Base-by-base conservation (phyloP, 306 rosid genomes). In the Sesbania bispinosa region DNA sequence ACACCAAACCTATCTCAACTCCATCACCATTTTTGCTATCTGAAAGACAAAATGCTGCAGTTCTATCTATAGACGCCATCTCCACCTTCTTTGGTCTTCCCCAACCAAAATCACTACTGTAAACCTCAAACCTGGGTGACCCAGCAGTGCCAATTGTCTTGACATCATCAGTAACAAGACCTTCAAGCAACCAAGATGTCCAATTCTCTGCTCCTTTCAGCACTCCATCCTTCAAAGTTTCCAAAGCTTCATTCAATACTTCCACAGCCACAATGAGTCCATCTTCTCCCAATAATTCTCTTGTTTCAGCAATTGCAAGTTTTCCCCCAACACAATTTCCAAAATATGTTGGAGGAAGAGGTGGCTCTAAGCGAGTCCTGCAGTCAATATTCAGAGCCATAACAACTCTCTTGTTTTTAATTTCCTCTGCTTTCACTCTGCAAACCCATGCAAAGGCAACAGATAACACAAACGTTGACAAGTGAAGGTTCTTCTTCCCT, bases 41-140 rank as follows among this genome's bases (percentile, higher is more conserved):
- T 2, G 81, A 69, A 24, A 84, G 5, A 19, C 78, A 73, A 66
- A 82, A 59, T 0, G 88, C 80, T 2, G 47, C 76, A 6, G 76
- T 77, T 30, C 45, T 80, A 10, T 73, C 80, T 10, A 83, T 72
- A 9, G 86, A 78, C 0, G 27, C 46, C 76, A 84, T 71, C 67
- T 81, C 90, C 80, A 88, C 94, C 66, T 85, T 85, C 58, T 67
- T 63, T 6, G 90, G 90, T 33, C 11, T 82, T 42, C 88, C 94
- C 85, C 87, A 88, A 5, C 94, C 86, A 62, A 83, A 88, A 73
- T 88, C 88, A 33, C 11, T 8, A 0, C 58, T 41, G n/a, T 84
- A 88, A 71, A 75, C 76, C 19, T 82, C 81, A 58, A 88, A 77
- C 69, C 78, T 54, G 5, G 90, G 87, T 16, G 87, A 67, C 5